Percentiles rank a stretch among this genome's conserved stretches.
Conservation (phyloP, 1,139 yeast species). For the Suhomyces yuchorum region DNA sequence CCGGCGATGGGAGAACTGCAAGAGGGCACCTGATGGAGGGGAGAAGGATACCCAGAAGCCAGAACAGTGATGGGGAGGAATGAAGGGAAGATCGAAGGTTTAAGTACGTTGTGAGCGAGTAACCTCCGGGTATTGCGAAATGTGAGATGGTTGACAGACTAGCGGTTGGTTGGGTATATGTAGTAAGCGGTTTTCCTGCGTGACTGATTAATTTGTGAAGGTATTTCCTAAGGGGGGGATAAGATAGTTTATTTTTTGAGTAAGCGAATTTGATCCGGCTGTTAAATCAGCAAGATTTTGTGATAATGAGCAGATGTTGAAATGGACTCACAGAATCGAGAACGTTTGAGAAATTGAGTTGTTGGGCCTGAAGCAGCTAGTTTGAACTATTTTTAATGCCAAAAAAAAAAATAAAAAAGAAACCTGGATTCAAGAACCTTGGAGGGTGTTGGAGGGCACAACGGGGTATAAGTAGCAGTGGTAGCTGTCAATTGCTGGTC, state of each 20-base stretch:
- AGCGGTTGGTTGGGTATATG: constrained; percentile 6
- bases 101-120: constrained; percentile 3
- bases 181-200: constrained; percentile 4
- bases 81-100: not conserved
- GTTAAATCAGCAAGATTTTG: constrained; percentile 6
- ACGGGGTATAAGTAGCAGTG: not conserved
- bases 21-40: not conserved
- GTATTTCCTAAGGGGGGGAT: constrained; percentile 1
- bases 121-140: constrained; percentile 2
- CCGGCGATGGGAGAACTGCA: not conserved
- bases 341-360: constrained; percentile 4
- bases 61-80: not conserved
- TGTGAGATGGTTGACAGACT: constrained; percentile 1
- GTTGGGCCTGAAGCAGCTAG: constrained; percentile 5
- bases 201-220: not conserved
- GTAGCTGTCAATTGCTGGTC: not conserved
- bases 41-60: not conserved
- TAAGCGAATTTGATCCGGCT: constrained; percentile 5
- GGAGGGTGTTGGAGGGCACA: not conserved
- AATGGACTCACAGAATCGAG: constrained; percentile 4
- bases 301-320: constrained; percentile 6
- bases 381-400: constrained; percentile 7
- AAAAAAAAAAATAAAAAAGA: constrained; percentile 3
- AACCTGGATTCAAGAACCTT: not conserved
- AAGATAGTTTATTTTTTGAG: constrained; percentile 6